Evolutionary conservation across 2,329 filamentous ascomycete species (phyloP).

Genomic region (Domatiomyces catenatus): DNA sequence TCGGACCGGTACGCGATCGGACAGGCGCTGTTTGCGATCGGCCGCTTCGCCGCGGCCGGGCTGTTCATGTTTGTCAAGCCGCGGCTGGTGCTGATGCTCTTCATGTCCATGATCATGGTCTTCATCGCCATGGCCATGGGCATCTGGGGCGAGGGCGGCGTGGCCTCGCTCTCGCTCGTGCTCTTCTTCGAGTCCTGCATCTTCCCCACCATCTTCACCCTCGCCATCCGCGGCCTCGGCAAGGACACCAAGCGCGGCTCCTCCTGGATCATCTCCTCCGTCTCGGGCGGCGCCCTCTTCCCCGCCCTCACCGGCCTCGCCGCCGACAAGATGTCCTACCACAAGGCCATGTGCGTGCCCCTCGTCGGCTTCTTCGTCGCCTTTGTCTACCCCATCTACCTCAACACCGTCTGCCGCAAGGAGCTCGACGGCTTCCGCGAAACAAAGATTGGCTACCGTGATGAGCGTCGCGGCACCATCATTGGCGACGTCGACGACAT

Average conservation of each 20-base stretch:
- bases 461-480: conserved; percentile 18
- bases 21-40: conserved; percentile 57
- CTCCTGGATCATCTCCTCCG: conserved; percentile 56
- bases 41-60: conserved; percentile 54
- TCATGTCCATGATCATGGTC: conserved; percentile 48
- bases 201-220: conserved; percentile 67
- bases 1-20: conserved; percentile 63
- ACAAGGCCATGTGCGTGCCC: conserved; percentile 21
- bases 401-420: conserved; percentile 20
- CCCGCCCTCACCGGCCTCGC: conserved; percentile 41
- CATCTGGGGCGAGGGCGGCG: conserved; percentile 32
- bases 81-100: conserved; percentile 56
- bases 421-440: conserved; percentile 24
- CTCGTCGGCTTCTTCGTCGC: conserved; percentile 22
- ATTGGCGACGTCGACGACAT: conserved; percentile 19
- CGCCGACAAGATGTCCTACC: conserved; percentile 15
- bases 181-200: conserved; percentile 71
- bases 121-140: conserved; percentile 38
- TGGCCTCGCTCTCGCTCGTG: conserved; percentile 49
- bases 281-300: conserved; percentile 52
- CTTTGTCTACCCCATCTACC: conserved; percentile 23
- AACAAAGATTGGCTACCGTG: conserved; percentile 23
- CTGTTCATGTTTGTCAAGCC: conserved; percentile 54
- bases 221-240: conserved; percentile 62
- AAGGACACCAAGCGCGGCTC: conserved; percentile 63